Percentiles rank a stretch among this genome's conserved stretches.
Conservation (phyloP, 2,329 filamentous ascomycete genomes). For the Neoscytalidium dimidiatum region DNA sequence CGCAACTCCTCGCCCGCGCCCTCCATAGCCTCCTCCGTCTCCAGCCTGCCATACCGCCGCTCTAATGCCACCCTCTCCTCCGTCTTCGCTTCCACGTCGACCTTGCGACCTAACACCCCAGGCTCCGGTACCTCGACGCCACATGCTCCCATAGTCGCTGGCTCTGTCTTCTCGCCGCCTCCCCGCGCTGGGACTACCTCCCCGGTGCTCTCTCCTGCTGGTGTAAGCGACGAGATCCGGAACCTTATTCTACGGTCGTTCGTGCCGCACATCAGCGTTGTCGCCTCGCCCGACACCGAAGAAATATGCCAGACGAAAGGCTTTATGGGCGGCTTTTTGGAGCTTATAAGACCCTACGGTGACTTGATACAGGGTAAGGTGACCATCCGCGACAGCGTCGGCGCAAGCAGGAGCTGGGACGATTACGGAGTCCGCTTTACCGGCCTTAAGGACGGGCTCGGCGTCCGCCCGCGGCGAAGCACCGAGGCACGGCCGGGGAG, state of each 20-base stretch:
- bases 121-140: constrained; percentile 48
- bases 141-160: constrained; percentile 33
- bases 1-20: constrained; percentile 57
- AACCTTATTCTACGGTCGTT: constrained; percentile 79
- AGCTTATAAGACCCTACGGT: constrained; percentile 86
- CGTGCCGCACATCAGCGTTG: constrained; percentile 84
- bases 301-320: constrained; percentile 80
- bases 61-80: constrained; percentile 55
- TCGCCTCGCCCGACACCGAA: constrained; percentile 85
- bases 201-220: constrained; percentile 34
- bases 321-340: constrained; percentile 77
- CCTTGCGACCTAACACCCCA: constrained; percentile 42
- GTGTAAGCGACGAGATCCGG: constrained; percentile 55
- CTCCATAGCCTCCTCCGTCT: constrained; percentile 51
- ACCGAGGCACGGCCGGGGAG: constrained; percentile 38
- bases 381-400: constrained; percentile 85
- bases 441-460: constrained; percentile 61
- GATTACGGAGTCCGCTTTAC: constrained; percentile 90
- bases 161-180: constrained; percentile 49
- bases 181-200: constrained; percentile 39
- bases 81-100: constrained; percentile 54
- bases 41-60: constrained; percentile 55
- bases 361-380: constrained; percentile 86
- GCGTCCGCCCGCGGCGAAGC: constrained; percentile 39
- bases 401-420: constrained; percentile 78